phyloP scores from a whole-genome alignment of 768 basidiomycete genomes.

The Ramaria sp. region DNA sequence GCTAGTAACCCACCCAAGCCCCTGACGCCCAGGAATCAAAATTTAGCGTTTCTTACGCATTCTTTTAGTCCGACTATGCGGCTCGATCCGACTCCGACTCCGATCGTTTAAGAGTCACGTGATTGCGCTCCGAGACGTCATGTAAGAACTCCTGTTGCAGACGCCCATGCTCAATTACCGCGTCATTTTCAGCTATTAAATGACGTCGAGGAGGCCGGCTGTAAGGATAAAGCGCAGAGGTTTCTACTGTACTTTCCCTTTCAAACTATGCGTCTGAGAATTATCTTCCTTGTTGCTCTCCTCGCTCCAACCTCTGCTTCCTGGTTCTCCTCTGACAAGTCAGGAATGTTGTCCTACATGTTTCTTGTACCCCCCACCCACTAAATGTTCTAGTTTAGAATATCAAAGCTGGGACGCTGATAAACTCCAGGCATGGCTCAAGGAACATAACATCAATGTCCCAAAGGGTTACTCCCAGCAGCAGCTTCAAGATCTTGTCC shows the following conservation, averaged over 20 bases:
- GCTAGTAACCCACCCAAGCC: too few relatives aligned
- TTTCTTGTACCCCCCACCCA: too few relatives aligned
- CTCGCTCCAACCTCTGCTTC: conserved; percentile 32
- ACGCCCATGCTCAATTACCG: neutral
- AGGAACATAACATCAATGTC: conserved; percentile 48
- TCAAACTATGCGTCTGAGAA: conserved; percentile 20
- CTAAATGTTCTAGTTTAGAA: conserved; percentile 16
- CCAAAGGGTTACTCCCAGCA: conserved; percentile 33
- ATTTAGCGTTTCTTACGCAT: too few relatives aligned
- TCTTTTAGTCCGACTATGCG: too few relatives aligned
- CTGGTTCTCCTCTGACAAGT: conserved; percentile 39
- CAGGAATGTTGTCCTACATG: conserved; percentile 16
- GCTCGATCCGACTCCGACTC: too few relatives aligned
- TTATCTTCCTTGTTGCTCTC: conserved; percentile 22
- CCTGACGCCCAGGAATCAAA: too few relatives aligned
- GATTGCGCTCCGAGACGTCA: too few relatives aligned
- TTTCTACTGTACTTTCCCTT: neutral
- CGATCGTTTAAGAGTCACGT: too few relatives aligned
- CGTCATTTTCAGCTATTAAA: neutral
- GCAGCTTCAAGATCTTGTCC: conserved; percentile 37
- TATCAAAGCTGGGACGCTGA: conserved; percentile 47
- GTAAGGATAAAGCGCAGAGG: neutral
- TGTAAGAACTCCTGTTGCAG: too few relatives aligned
- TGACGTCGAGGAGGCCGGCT: neutral
- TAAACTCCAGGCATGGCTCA: conserved; percentile 60